Conservation (phyloP, 2,329 filamentous ascomycete genomes). For the Rhynchosporium agropyri region DNA sequence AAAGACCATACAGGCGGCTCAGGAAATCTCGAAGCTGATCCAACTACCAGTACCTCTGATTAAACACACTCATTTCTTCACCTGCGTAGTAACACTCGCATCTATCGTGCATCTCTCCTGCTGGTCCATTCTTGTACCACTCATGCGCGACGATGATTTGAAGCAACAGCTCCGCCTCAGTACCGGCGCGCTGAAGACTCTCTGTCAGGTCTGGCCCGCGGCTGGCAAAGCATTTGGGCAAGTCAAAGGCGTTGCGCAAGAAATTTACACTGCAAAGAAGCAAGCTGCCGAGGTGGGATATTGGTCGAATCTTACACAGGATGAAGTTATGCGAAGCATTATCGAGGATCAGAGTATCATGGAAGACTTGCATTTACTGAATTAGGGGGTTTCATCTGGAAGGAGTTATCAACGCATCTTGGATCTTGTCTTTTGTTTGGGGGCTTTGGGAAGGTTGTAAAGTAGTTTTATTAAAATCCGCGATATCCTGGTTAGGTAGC, state of each 20-base stretch:
- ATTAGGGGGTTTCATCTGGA: constrained; percentile 8
- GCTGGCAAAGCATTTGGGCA: constrained; percentile 69
- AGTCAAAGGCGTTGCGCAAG: constrained; percentile 77
- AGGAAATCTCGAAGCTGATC: constrained; percentile 74
- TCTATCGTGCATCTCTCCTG: constrained; percentile 82
- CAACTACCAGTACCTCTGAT: constrained; percentile 72
- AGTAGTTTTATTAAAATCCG: constrained; percentile 11
- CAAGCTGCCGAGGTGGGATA: constrained; percentile 37
- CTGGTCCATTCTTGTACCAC: constrained; percentile 55
- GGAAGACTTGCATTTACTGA: constrained; percentile 40
- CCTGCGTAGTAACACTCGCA: constrained; percentile 75
- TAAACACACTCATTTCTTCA: constrained; percentile 82
- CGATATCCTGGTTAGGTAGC: not conserved
- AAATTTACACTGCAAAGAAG: constrained; percentile 55
- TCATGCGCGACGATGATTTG: constrained; percentile 61
- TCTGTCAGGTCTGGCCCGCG: constrained; percentile 39
- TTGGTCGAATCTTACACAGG: constrained; percentile 38
- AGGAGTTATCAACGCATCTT: not conserved
- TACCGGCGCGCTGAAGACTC: constrained; percentile 45
- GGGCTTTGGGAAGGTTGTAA: constrained; percentile 5
- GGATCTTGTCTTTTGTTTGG: not conserved
- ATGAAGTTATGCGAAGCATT: constrained; percentile 40
- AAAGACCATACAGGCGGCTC: constrained; percentile 79
- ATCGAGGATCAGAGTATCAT: constrained; percentile 41
- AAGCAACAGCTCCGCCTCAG: constrained; percentile 79